A percentile compares a stretch with the other conserved stretches of the same genome.
Conservation (phyloP, 2,329 filamentous ascomycete species). For the Colletotrichum orchidophilum region DNA sequence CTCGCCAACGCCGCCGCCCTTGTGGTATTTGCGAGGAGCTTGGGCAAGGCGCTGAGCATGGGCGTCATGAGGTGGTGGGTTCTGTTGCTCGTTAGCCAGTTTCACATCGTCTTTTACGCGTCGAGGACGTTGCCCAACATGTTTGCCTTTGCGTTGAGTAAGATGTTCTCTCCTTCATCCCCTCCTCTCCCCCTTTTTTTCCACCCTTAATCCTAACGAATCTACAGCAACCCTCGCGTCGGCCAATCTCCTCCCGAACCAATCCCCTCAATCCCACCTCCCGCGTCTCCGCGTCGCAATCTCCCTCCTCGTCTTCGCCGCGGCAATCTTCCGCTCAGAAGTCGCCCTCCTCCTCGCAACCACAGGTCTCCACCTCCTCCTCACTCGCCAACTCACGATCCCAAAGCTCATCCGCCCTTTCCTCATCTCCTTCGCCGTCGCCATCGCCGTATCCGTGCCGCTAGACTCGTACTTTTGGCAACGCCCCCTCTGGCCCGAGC, state of each 20-base stretch:
- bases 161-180: constrained; percentile 44
- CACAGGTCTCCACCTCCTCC: constrained; percentile 71
- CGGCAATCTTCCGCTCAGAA: constrained; percentile 89
- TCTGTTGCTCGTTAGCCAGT: constrained; percentile 82
- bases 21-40: constrained; percentile 68
- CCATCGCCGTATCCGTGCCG: constrained; percentile 75
- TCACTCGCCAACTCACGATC: constrained; percentile 61
- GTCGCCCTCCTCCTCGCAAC: constrained; percentile 81
- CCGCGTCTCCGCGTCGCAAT: constrained; percentile 71
- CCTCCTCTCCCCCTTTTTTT: not conserved
- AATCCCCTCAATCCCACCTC: constrained; percentile 40
- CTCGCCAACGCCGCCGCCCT: constrained; percentile 78
- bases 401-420: constrained; percentile 73
- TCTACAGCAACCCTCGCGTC: constrained; percentile 71
- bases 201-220: not conserved
- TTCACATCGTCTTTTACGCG: constrained; percentile 93
- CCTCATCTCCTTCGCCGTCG: constrained; percentile 69
- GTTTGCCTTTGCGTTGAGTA: constrained; percentile 91
- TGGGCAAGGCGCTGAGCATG: constrained; percentile 74
- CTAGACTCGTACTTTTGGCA: constrained; percentile 97
- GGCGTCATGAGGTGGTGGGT: constrained; percentile 81
- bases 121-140: constrained; percentile 94
- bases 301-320: constrained; percentile 80
- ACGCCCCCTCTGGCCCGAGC: constrained; percentile 86
- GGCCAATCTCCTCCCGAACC: constrained; percentile 53